Percentiles rank a stretch among this genome's conserved stretches.
Conservation (phyloP, 2,329 filamentous ascomycete genomes). For the Aspergillus sp. region DNA sequence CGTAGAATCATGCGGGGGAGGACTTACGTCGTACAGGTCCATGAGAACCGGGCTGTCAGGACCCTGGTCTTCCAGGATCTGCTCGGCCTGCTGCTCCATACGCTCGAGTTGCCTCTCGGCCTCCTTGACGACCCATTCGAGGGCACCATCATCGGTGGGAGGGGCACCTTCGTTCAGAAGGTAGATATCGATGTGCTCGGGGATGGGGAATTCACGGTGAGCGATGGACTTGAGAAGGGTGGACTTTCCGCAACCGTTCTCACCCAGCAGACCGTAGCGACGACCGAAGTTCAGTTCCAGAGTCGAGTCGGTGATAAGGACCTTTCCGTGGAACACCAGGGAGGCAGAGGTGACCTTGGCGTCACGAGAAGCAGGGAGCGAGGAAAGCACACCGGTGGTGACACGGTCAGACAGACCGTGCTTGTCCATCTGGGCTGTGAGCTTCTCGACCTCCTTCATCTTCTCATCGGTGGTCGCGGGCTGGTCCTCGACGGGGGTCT, state of each 20-base stretch:
- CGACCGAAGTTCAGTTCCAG: conserved; percentile 91
- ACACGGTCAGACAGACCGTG: conserved; percentile 95
- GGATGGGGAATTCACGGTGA: conserved; percentile 91
- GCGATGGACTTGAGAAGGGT: conserved; percentile 96
- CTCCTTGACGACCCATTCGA: conserved; percentile 96
- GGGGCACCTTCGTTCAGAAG: conserved; percentile 96
- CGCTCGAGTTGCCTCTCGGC: conserved; percentile 89
- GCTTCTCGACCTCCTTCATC: conserved; percentile 77
- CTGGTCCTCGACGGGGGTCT: conserved; percentile 59
- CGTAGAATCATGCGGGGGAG: background rate
- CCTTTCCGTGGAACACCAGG: conserved; percentile 95
- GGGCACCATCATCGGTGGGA: conserved; percentile 79
- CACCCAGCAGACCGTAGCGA: conserved; percentile 90
- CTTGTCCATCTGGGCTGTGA: conserved; percentile 92
- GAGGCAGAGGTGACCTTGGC: conserved; percentile 95
- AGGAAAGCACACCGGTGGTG: conserved; percentile 93
- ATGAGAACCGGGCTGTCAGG: conserved; percentile 87
- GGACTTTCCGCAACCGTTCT: conserved; percentile 99
- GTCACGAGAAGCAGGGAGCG: conserved; percentile 80
- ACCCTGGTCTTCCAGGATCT: conserved; percentile 85
- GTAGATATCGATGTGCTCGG: conserved; percentile 96
- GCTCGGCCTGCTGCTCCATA: conserved; percentile 84
- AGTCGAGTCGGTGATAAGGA: conserved; percentile 89
- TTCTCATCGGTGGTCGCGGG: conserved; percentile 71
- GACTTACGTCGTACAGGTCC: conserved; percentile 88